Evolutionary conservation across 306 rosid genomes (phyloP).

Genomic region (Cicer arietinum): DNA sequence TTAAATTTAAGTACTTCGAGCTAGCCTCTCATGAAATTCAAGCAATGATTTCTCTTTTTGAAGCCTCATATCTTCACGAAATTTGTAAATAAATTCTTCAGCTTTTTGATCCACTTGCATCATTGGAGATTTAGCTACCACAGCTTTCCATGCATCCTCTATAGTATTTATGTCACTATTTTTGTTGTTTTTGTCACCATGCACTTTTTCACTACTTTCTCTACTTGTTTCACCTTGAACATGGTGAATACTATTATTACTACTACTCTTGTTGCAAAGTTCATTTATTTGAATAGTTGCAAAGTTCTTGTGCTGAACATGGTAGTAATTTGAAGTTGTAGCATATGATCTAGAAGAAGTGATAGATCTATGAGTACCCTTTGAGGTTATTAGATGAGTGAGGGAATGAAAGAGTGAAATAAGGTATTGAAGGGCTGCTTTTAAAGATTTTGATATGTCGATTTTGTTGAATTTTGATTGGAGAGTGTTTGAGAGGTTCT

Average conservation of each 20-base stretch:
- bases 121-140: conserved; percentile 53
- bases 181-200: conserved; percentile 8
- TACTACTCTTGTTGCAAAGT: background rate
- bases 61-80: conserved; percentile 54
- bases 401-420: conserved; percentile 42
- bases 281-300: conserved; percentile 69
- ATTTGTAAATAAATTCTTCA: conserved; percentile 50
- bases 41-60: conserved; percentile 57
- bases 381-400: conserved; percentile 46
- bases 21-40: conserved; percentile 54
- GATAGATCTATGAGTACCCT: conserved; percentile 48
- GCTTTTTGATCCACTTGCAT: conserved; percentile 55
- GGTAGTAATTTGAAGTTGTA: conserved; percentile 39
- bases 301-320: conserved; percentile 37
- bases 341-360: conserved; percentile 38
- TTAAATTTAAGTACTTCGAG: conserved; percentile 43
- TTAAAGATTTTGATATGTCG: conserved; percentile 50
- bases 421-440: conserved; percentile 52
- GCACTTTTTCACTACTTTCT: conserved; percentile 34
- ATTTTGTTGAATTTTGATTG: conserved; percentile 56
- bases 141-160: conserved; percentile 60
- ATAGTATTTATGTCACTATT: conserved; percentile 32
- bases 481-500: conserved; percentile 47
- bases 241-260: background rate
- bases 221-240: conserved; percentile 50